phyloP scores from a whole-genome alignment of 352 stramenopile genomes.

The Elongisporangium senticosum region DNA sequence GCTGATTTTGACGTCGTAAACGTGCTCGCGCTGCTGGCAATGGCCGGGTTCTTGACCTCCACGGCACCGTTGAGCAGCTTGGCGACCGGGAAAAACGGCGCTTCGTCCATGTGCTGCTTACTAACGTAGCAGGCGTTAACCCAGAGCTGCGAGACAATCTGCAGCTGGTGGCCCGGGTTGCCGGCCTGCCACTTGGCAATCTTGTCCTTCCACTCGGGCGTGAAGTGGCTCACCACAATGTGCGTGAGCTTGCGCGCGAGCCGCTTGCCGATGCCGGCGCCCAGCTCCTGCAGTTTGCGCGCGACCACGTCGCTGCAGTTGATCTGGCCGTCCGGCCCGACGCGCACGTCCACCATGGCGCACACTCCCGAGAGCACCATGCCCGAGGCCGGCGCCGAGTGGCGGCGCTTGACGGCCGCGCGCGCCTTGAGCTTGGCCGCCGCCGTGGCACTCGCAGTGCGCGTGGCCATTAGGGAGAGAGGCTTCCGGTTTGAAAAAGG shows the following conservation, averaged over 20 bases:
- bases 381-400: constrained; percentile 7
- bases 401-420: constrained; percentile 9
- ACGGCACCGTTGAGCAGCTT: constrained; percentile 11
- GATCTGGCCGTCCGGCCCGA: constrained; percentile 63
- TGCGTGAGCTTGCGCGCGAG: constrained; percentile 65
- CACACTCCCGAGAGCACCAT: constrained; percentile 37
- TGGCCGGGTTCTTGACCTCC: constrained; percentile 4
- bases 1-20: neutral
- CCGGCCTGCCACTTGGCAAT: constrained; percentile 56
- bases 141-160: constrained; percentile 82
- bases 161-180: constrained; percentile 25
- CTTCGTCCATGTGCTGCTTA: constrained; percentile 63
- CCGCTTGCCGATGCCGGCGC: constrained; percentile 63
- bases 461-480: too few species aligned
- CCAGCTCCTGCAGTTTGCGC: constrained; percentile 54
- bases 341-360: constrained; percentile 72
- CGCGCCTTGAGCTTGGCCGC: constrained; percentile 5
- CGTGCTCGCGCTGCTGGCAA: constrained; percentile 11
- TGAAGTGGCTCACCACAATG: constrained; percentile 71
- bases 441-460: too few species aligned
- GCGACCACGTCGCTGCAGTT: constrained; percentile 75
- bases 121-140: constrained; percentile 78
- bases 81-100: constrained; percentile 68
- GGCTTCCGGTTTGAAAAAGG: neutral
- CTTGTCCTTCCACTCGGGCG: constrained; percentile 60